phyloP scores from a whole-genome alignment of 176 grass and related monocot species.

The Raddia distichophylla region DNA sequence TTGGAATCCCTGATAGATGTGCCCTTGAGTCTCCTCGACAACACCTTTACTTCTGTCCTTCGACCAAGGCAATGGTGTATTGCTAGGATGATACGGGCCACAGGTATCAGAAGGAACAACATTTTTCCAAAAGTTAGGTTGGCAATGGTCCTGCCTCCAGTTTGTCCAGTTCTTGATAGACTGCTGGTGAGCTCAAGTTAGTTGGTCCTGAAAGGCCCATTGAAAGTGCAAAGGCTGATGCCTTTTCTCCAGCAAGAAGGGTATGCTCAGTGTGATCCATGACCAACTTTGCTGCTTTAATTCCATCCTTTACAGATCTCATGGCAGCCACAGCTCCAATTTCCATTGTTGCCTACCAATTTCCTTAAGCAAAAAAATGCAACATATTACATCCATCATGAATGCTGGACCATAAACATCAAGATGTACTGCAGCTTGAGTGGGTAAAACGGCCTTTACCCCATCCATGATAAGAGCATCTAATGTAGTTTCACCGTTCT shows the following conservation, averaged over 20 bases:
- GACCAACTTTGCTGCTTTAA: conserved; percentile 79
- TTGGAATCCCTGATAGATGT: conserved; percentile 29
- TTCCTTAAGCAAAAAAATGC: conserved; percentile 49
- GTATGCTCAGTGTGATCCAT: conserved; percentile 84
- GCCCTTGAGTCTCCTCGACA: conserved; percentile 1
- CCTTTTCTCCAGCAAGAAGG: conserved; percentile 88
- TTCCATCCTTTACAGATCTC: conserved; percentile 92
- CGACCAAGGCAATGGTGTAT: conserved; percentile 2
- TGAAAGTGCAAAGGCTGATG: conserved; percentile 89
- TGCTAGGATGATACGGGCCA: conserved; percentile 62
- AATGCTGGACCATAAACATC: conserved; percentile 21
- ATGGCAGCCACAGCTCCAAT: conserved; percentile 89
- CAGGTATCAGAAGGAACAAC: conserved; percentile 57
- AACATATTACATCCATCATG: conserved; percentile 35
- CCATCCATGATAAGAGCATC: conserved; percentile 99
- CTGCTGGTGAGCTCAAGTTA: conserved; percentile 78
- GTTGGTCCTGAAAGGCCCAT: conserved; percentile 92
- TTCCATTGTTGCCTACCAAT: conserved; percentile 82
- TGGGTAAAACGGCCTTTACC: conserved; percentile 55
- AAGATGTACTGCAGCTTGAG: background rate
- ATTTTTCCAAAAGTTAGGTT: conserved; percentile 95
- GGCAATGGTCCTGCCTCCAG: conserved; percentile 74
- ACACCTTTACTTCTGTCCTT: conserved; percentile 26
- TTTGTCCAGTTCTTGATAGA: conserved; percentile 72
- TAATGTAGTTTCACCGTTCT: conserved; percentile 93